Evolutionary conservation across 2,329 filamentous ascomycete genomes (phyloP).

Genomic region (Emericellopsis atlantica): DNA sequence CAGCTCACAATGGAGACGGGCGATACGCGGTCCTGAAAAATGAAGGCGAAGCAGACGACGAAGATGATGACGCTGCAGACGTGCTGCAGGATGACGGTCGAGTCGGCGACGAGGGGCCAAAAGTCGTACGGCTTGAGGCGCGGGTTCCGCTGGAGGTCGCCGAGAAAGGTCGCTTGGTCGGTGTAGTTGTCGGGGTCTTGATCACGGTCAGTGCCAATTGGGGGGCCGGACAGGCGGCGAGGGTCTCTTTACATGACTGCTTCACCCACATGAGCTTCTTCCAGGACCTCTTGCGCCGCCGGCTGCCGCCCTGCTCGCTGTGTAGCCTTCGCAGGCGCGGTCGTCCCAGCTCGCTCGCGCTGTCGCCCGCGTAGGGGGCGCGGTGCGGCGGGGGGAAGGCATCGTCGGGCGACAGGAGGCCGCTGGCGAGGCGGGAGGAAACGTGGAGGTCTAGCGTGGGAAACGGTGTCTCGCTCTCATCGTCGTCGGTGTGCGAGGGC

Average conservation of each 20-base stretch:
- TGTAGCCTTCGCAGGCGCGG: slow-evolving; percentile 30
- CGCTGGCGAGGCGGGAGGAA: slow-evolving; percentile 18
- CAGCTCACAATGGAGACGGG: slow-evolving; percentile 81
- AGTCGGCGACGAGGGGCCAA: slow-evolving; percentile 91
- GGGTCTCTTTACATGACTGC: slow-evolving; percentile 60
- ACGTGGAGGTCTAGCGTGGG: slow-evolving; percentile 16
- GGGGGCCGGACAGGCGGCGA: not conserved
- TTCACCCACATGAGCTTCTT: slow-evolving; percentile 98
- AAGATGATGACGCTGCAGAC: slow-evolving; percentile 93
- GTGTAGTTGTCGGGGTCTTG: slow-evolving; percentile 97
- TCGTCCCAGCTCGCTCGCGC: slow-evolving; percentile 12
- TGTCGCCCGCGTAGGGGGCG: slow-evolving; percentile 28
- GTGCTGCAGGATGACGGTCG: slow-evolving; percentile 93
- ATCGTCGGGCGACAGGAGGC: slow-evolving; percentile 72
- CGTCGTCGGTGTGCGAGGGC: slow-evolving; percentile 23
- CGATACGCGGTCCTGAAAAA: slow-evolving; percentile 76
- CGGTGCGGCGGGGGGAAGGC: slow-evolving; percentile 60
- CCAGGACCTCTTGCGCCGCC: slow-evolving; percentile 64
- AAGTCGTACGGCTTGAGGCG: slow-evolving; percentile 93
- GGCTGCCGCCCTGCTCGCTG: slow-evolving; percentile 49
- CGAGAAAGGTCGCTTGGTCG: slow-evolving; percentile 90
- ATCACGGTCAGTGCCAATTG: not conserved
- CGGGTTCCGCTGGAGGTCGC: slow-evolving; percentile 89
- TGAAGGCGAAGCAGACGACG: slow-evolving; percentile 83
- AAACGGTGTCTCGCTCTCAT: slow-evolving; percentile 17